These are phyloP conservation scores for Lipomyces lipofer DNA, from an alignment of 805 yeast species.

Conservation along the genomic window DNA sequence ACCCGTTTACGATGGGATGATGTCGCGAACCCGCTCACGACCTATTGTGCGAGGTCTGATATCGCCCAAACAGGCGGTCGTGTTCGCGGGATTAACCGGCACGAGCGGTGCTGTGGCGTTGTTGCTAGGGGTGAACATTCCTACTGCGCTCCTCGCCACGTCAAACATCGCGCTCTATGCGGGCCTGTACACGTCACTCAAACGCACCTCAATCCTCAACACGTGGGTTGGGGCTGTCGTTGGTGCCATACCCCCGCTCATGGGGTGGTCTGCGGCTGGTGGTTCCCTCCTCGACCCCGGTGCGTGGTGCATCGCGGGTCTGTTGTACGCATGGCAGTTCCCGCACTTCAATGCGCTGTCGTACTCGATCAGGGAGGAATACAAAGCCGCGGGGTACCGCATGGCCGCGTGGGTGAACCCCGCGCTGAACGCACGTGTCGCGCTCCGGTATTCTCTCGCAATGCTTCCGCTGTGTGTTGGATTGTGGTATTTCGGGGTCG, in stretches of 20 bases:
- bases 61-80: constrained; percentile 72
- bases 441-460: constrained; percentile 81
- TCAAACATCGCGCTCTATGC: constrained; percentile 79
- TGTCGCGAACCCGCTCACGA: constrained; percentile 84
- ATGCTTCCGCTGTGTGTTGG: constrained; percentile 95
- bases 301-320: constrained; percentile 89
- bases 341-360: constrained; percentile 95
- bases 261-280: constrained; percentile 98
- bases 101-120: constrained; percentile 66
- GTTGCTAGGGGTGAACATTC: constrained; percentile 78
- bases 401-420: constrained; percentile 97
- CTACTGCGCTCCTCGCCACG: constrained; percentile 79
- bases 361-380: constrained; percentile 84
- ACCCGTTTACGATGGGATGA: constrained; percentile 80
- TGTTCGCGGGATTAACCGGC: constrained; percentile 78
- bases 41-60: constrained; percentile 87
- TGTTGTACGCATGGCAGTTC: constrained; percentile 96
- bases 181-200: constrained; percentile 88
- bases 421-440: constrained; percentile 85
- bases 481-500: constrained; percentile 70
- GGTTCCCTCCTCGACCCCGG: constrained; percentile 61
- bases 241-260: constrained; percentile 96
- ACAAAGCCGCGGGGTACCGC: constrained; percentile 91
- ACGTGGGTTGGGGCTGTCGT: constrained; percentile 99
- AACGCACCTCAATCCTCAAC: constrained; percentile 78